These are phyloP conservation scores for Beta lomatogona DNA, from an alignment of 179 eudicot genomes.

Conservation along the genomic window DNA sequence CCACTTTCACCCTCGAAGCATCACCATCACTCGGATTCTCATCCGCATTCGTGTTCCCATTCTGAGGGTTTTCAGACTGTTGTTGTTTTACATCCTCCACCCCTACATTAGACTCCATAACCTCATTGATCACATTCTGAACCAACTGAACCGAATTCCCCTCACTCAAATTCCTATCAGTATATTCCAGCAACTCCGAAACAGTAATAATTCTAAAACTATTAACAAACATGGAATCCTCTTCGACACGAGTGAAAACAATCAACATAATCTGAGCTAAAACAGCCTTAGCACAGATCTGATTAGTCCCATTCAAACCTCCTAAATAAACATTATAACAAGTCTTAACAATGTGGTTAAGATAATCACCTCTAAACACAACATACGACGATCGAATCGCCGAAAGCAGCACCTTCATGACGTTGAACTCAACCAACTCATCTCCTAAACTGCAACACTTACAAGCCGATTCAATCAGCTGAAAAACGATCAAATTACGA, in stretches of 20 bases:
- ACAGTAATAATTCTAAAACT: conserved; percentile 52
- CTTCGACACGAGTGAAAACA: conserved; percentile 70
- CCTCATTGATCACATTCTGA: conserved; percentile 68
- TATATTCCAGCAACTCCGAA: conserved; percentile 74
- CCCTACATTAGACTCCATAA: conserved; percentile 56
- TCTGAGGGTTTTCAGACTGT: not conserved
- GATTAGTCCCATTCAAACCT: conserved; percentile 84
- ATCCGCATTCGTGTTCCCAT: conserved; percentile 30
- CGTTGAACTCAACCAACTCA: conserved; percentile 62
- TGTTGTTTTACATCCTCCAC: conserved; percentile 21
- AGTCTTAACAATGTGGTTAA: conserved; percentile 65
- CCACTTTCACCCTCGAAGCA: conserved; percentile 18
- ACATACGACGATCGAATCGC: conserved; percentile 67
- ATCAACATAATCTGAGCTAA: conserved; percentile 88
- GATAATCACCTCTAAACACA: conserved; percentile 67
- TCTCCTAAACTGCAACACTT: conserved; percentile 58
- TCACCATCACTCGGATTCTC: conserved; percentile 11
- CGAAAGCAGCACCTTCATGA: conserved; percentile 63
- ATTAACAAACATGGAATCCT: conserved; percentile 47
- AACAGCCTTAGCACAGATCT: conserved; percentile 92
- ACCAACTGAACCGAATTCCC: conserved; percentile 86
- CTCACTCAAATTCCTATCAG: conserved; percentile 88
- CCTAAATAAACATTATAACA: conserved; percentile 90
- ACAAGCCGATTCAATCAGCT: conserved; percentile 60
- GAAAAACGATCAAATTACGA: conserved; percentile 33